Evolutionary conservation across 768 basidiomycete genomes (phyloP), one percentile per base, ranked within the genome.

Genomic region (Ramaria sp.): DNA sequence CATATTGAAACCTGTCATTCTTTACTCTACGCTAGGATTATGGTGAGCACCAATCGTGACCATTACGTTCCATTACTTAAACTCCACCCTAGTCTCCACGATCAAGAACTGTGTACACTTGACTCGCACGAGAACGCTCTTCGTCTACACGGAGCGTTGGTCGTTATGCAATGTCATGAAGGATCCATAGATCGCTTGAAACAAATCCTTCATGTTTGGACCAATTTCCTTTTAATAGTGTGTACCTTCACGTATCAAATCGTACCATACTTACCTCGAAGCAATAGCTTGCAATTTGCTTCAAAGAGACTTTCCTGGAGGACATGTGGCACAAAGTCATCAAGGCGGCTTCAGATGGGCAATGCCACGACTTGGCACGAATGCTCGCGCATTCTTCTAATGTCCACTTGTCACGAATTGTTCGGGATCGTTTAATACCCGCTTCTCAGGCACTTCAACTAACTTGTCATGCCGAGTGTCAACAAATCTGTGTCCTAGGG

Each of bases 141-240:
- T 32, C 41, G 22, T 7, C 36, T 55, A 16, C 27, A 48, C 20
- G 43, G 43, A n/a, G 8, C 16, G 18, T 27, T 55, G 20, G 5
- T 48, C 6, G n/a, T 18, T 5, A 20, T 47, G n/a, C 43, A 47
- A 18, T 55, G 53, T 47, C 43, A 48, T n/a, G 41, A 41, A 13
- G 27, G 28, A 15, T 27, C 20, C n/a, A n/a, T 45, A 12, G 44
- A 55, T 37, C 53, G 53, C 15, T 10, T 55, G 18, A 27, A 36
- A 1, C 42, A 55, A 20, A 34, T 55, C 6, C 32, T 45, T 32
- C 20, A 34, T n/a, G 42, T 55, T 15, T 55, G 53, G 53, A 34
- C 18, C 8, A 43, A 43, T 5, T 15, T 39, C 10, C 16, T 55
- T 9, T 12, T 28, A 15, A 28, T 55, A 24, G 53, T 53, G 28